Evolutionary conservation across 768 basidiomycete genomes (phyloP).

Genomic region (Lentinula raphanica): DNA sequence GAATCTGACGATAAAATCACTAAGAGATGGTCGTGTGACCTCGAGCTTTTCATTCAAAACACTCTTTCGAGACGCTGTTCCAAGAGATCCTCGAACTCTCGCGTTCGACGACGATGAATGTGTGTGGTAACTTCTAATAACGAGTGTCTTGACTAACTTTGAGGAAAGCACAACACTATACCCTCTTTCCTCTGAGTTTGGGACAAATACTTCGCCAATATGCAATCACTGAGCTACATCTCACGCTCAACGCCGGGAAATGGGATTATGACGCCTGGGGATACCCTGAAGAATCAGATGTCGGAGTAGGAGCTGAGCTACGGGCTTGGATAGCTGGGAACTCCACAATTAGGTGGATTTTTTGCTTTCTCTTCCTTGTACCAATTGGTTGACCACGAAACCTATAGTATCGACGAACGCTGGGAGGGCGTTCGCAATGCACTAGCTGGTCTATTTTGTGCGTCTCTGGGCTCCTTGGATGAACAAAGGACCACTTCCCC

Average conservation of each 20-base stretch:
- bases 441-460: constrained; percentile 91
- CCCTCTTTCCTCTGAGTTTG: constrained; percentile 78
- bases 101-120: constrained; percentile 41
- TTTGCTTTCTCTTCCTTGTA: neutral
- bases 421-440: constrained; percentile 88
- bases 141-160: neutral
- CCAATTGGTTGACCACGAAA: neutral
- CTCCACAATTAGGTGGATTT: constrained; percentile 40
- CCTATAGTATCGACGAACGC: constrained; percentile 58
- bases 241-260: constrained; percentile 85
- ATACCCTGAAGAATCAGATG: constrained; percentile 66
- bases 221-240: constrained; percentile 81
- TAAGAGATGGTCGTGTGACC: constrained; percentile 79
- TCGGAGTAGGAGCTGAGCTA: constrained; percentile 83
- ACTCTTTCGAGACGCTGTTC: constrained; percentile 44
- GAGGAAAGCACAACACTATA: constrained; percentile 73
- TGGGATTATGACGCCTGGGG: constrained; percentile 90
- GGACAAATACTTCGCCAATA: constrained; percentile 85
- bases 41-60: constrained; percentile 80
- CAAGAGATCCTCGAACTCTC: constrained; percentile 49
- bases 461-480: constrained; percentile 77
- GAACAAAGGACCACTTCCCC: constrained; percentile 73
- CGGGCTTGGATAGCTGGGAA: constrained; percentile 89
- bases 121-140: constrained; percentile 18
- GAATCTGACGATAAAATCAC: constrained; percentile 39